Conservation (phyloP, 768 basidiomycete genomes). For the Hypsizygus marmoreus region DNA sequence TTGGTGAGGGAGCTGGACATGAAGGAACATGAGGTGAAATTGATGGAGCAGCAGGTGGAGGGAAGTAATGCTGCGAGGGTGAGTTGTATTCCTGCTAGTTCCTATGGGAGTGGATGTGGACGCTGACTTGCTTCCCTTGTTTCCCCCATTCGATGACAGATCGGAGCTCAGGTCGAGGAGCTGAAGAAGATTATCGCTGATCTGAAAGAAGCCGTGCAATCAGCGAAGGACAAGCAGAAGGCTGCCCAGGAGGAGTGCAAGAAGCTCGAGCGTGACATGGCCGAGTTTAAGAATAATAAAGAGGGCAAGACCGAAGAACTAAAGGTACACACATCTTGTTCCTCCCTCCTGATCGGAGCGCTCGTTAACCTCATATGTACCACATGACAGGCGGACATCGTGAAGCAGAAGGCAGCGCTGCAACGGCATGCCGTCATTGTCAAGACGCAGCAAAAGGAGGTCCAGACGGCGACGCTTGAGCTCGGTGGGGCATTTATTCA, state of each 20-base stretch:
- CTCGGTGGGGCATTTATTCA: constrained; percentile 56
- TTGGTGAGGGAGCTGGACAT: constrained; percentile 76
- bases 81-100: constrained; percentile 23
- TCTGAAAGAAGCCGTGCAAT: constrained; percentile 57
- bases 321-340: constrained; percentile 54
- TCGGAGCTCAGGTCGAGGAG: constrained; percentile 77
- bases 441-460: constrained; percentile 87
- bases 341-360: neutral
- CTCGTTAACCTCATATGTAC: neutral
- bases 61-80: constrained; percentile 91
- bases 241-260: constrained; percentile 75
- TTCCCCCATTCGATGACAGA: constrained; percentile 53
- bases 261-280: constrained; percentile 95
- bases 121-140: too few relatives aligned
- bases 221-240: constrained; percentile 76
- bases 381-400: constrained; percentile 63
- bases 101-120: neutral
- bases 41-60: constrained; percentile 82
- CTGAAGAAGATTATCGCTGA: constrained; percentile 64
- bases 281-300: constrained; percentile 98
- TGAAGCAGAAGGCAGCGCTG: constrained; percentile 76
- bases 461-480: constrained; percentile 85
- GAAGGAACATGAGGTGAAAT: constrained; percentile 81
- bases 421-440: constrained; percentile 81
- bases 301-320: constrained; percentile 95